A percentile compares a stretch with the other conserved stretches of the same genome.
These are phyloP conservation scores for Malassezia brasiliensis DNA, from an alignment of 1,284 basidiomycete genomes.

Conservation along the genomic window DNA sequence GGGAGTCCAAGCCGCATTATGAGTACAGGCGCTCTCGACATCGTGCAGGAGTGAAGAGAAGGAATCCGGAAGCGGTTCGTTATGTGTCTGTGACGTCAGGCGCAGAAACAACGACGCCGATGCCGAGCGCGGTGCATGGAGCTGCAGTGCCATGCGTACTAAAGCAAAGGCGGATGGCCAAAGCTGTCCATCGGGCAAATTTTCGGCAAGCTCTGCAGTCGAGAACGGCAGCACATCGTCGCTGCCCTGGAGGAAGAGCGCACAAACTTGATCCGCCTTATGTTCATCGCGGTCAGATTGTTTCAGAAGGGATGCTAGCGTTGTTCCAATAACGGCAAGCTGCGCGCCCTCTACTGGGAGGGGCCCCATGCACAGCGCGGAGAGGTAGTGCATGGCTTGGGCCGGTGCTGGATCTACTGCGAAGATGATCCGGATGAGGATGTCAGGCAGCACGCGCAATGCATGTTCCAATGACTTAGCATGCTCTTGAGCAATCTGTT, in stretches of 20 bases:
- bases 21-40: background rate
- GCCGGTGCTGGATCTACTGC: background rate
- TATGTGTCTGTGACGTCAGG: background rate
- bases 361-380: background rate
- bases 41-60: background rate
- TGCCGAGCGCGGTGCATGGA: background rate
- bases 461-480: background rate
- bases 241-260: background rate
- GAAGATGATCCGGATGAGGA: background rate
- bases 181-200: background rate
- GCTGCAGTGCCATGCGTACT: background rate
- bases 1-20: background rate
- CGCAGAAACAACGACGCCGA: background rate
- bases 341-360: no score
- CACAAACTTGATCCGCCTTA: background rate
- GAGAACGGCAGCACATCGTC: background rate
- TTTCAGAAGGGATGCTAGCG: background rate
- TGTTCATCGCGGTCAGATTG: background rate
- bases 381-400: background rate
- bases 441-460: background rate
- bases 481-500: background rate
- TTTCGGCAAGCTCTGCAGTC: background rate
- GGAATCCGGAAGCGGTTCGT: background rate
- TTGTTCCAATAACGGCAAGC: no score
- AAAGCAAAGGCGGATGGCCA: background rate